Evolutionary conservation across 2,329 filamentous ascomycete species (phyloP).

Genomic region (Periconia digitata): DNA sequence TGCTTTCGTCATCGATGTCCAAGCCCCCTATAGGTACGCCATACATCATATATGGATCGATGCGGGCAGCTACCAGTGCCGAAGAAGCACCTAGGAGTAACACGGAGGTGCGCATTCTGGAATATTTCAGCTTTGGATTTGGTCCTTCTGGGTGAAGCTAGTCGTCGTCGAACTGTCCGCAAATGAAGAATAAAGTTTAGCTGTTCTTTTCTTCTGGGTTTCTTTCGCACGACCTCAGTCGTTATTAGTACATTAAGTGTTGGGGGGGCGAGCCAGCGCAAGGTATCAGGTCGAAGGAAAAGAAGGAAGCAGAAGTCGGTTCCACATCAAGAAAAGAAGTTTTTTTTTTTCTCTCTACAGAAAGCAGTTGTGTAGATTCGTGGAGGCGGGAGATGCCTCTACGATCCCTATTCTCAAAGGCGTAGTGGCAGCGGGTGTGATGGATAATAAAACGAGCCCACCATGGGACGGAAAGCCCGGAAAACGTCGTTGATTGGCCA

Average conservation of each 20-base stretch:
- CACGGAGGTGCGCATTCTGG: conserved; percentile 22
- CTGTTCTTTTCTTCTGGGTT: neutral
- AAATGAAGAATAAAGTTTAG: too few relatives aligned
- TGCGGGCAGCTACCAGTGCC: conserved; percentile 20
- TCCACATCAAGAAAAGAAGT: neutral
- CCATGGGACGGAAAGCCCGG: neutral
- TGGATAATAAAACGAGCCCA: neutral
- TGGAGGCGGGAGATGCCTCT: conserved; percentile 1
- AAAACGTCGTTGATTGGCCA: neutral
- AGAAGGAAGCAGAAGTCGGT: conserved; percentile 1
- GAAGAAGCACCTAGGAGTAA: conserved; percentile 22
- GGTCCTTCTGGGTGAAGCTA: neutral
- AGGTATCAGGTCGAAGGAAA: conserved; percentile 1
- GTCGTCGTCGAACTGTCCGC: neutral
- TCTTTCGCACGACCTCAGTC: neutral
- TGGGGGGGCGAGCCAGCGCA: conserved; percentile 15
- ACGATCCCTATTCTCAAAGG: neutral
- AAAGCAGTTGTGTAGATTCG: neutral
- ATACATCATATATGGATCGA: conserved; percentile 35
- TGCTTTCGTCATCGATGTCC: conserved; percentile 26
- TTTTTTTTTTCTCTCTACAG: too few relatives aligned
- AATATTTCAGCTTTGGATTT: neutral
- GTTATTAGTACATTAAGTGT: conserved; percentile 13
- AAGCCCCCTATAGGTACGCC: conserved; percentile 33
- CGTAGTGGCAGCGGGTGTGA: neutral